A percentile compares a stretch with the other conserved stretches of the same genome.
These are phyloP conservation scores for Solanum verrucosum DNA, from an alignment of 257 asterid genomes.

Conservation along the genomic window DNA sequence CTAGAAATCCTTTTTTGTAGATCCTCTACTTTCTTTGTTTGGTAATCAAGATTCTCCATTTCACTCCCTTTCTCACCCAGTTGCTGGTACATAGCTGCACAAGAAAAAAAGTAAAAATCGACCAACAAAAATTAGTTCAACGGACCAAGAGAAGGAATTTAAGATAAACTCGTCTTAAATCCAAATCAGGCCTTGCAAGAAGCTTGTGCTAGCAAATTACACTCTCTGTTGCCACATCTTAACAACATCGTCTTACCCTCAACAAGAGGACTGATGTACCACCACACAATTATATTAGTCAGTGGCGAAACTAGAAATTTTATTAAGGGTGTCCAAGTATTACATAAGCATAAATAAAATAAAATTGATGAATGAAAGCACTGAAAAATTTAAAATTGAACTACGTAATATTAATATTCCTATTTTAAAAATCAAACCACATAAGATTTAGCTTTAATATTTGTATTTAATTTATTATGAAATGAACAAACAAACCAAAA, in stretches of 20 bases:
- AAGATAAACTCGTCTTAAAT: neutral
- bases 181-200: neutral
- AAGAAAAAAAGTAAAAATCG: neutral
- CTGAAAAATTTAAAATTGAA: no score
- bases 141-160: neutral
- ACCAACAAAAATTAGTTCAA: neutral
- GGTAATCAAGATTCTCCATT: conserved; percentile 62
- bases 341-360: no score
- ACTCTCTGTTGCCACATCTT: neutral
- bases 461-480: no score
- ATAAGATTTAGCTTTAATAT: no score
- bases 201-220: neutral
- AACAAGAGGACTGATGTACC: neutral
- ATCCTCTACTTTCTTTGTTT: conserved; percentile 63
- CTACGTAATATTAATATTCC: no score
- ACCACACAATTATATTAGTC: neutral
- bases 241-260: neutral
- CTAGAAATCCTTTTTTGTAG: conserved; percentile 57
- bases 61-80: conserved; percentile 70
- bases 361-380: no score
- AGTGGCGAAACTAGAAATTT: no score
- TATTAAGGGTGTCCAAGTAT: no score
- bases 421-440: no score
- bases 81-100: conserved; percentile 76
- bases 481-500: no score